Evolutionary conservation across 176 grass and related monocot species (phyloP).

Genomic region (Musa troglodytarum): DNA sequence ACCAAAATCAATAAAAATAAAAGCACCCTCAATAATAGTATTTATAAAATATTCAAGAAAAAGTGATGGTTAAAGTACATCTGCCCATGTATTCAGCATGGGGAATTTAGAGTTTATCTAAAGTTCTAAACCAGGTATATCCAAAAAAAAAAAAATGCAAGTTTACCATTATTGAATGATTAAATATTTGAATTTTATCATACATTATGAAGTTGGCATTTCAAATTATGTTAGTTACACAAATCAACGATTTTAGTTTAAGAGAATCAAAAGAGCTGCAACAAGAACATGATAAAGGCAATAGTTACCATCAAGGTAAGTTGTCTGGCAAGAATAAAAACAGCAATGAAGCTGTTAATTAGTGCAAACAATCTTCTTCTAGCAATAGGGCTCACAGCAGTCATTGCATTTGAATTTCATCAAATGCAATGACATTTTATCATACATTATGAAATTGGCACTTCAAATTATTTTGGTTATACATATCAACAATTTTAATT

Average conservation of each 20-base stretch:
- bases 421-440: too few relatives aligned
- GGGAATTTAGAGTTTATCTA: neutral
- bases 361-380: constrained; percentile 83
- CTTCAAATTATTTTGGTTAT: neutral
- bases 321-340: constrained; percentile 90
- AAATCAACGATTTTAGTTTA: neutral
- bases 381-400: constrained; percentile 50
- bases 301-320: constrained; percentile 75
- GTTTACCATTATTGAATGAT: neutral
- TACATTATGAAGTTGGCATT: neutral
- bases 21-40: too few relatives aligned
- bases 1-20: neutral
- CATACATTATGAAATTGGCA: neutral
- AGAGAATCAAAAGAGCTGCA: neutral
- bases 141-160: neutral
- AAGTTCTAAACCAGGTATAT: neutral
- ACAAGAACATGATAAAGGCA: neutral
- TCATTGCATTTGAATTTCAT: constrained; percentile 23
- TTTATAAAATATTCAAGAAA: too few relatives aligned
- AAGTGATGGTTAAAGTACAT: too few relatives aligned
- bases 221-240: neutral
- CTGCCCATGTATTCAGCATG: neutral
- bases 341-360: constrained; percentile 91
- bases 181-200: neutral
- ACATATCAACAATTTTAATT: neutral